Base-by-base conservation (phyloP, 345 rosid genomes). In the Sonneratia caseolaris region DNA sequence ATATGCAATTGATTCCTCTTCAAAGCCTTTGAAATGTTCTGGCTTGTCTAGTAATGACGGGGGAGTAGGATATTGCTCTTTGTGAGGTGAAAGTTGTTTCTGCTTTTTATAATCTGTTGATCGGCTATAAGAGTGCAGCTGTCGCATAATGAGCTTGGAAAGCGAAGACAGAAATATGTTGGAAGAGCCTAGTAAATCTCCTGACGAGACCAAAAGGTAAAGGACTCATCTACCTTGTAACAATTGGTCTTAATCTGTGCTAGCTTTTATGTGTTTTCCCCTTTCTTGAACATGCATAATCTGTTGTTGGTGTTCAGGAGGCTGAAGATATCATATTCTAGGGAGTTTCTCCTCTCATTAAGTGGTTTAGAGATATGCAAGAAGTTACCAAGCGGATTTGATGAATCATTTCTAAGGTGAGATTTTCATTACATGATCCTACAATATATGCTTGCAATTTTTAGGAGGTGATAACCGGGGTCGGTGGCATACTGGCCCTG, bases 291-390 rank as follows among this genome's bases (percentile, higher is more conserved):
- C 71, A 64, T 71, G 69, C 21, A 22, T 27, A 53, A 56, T 38
- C 78, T 56, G 71, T 70, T 0, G 45, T 67, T 49, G 74, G 86
- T 74, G 73, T 79, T 71, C 88, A 95, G 98, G 94, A 80, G 71
- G 78, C 43, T 75, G 16, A 88, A 72, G 75, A 78, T 88, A 62
- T 77, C 81, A 0, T 95, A 95, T 82, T 77, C 89, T 7, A 86
- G 89, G 77, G 85, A 89, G 19, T 87, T 86, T 78, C 86, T 95
- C 35, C 73, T 90, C 69, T 92, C 97, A 1, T 37, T 95, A 42
- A 83, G 88, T 66, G 92, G 85, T 65, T 82, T 83, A 80, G 97
- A 92, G 59, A 76, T 80, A 76, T 92, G 94, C 88, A 89, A 83
- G 79, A 88, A 80, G 75, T 77, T 89, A 68, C 98, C 97, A 19